Evolutionary conservation across 805 yeast genomes (phyloP), one percentile per base, ranked within the genome.

Genomic region (Brettanomyces naardenensis): DNA sequence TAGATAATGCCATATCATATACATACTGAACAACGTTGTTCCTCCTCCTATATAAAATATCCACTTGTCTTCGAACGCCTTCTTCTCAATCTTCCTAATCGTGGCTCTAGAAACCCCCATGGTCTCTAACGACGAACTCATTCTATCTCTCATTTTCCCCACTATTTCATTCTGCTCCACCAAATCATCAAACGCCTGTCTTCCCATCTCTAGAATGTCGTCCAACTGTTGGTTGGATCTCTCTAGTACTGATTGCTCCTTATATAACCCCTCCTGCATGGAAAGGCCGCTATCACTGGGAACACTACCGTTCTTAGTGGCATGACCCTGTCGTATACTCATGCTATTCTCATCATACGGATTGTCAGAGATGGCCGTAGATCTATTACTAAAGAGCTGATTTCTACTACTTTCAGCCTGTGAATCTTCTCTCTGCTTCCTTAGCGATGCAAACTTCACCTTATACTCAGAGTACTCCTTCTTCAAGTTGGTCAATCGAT

Each of bases 31-130:
- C 40, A 89, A 54, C 59, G 85, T 71, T 22, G 80, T 47, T 2
- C 70, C 32, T 3, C 84, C 75, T 23, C 88, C 84, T 10, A 80
- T 78, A 69, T 83, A 88, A 54, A 92, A 92, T 22, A 92, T 64
- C 68, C 86, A 73, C 55, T 88, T 88, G 57, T 90, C 97, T 55
- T 86, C 81, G 48, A 73, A 75, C 9, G 95, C 90, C 39, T 95
- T 71, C 47, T 77, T 73, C 59, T 88, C 92, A 23, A 90, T 80
- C 38, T 71, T 68, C 39, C 82, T 67, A 33, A 92, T 87, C 2
- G 97, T 90, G 13, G 81, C 81, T 44, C 77, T 79, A 25, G 95
- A 83, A 1, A 92, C 82, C 5, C 97, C 97, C 42, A 92, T 68
- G 1, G 95, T 87, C 34, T 74, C 68, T 44, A 92, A 75, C 19